These are phyloP conservation scores for Penicillium desertorum DNA, from an alignment of 495 filamentous ascomycete species.

Conservation along the genomic window DNA sequence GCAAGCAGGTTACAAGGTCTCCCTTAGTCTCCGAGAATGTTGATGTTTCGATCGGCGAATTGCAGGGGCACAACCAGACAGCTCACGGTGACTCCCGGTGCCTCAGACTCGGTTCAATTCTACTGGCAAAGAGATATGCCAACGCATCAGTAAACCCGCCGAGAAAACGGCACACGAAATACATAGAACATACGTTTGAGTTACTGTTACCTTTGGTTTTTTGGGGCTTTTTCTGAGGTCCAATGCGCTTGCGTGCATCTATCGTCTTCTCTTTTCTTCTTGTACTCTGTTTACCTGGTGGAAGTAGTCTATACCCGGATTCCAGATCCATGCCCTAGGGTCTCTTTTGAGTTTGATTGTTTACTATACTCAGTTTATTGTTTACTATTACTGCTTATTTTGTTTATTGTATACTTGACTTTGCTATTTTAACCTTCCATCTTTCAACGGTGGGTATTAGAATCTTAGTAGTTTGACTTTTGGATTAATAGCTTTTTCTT, in stretches of 20 bases:
- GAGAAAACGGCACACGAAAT: constrained; percentile 25
- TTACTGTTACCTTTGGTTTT: constrained; percentile 1
- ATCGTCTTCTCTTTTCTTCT: not conserved
- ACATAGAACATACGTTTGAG: constrained; percentile 20
- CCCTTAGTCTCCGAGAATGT: constrained; percentile 16
- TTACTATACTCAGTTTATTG: not conserved
- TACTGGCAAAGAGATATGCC: constrained; percentile 85
- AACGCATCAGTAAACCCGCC: constrained; percentile 71
- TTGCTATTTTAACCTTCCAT: constrained; percentile 2
- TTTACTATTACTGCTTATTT: not conserved
- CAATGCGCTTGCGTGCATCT: not conserved
- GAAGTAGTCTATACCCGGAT: constrained; percentile 18
- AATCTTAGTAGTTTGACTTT: constrained; percentile 7
- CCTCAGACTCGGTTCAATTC: constrained; percentile 47
- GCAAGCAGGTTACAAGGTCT: not conserved
- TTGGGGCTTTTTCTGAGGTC: not conserved
- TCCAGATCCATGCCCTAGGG: constrained; percentile 10
- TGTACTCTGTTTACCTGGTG: constrained; percentile 1
- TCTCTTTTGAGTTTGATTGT: not conserved
- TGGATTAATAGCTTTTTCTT: constrained; percentile 12
- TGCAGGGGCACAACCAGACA: constrained; percentile 20
- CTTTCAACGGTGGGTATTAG: constrained; percentile 15
- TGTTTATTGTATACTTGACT: not conserved
- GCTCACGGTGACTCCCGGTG: constrained; percentile 19
- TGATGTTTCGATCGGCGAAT: constrained; percentile 27